Percentiles rank a stretch among this genome's conserved stretches.
Evolutionary conservation across 306 rosid genomes (phyloP).

Genomic region (Fagus crenata): DNA sequence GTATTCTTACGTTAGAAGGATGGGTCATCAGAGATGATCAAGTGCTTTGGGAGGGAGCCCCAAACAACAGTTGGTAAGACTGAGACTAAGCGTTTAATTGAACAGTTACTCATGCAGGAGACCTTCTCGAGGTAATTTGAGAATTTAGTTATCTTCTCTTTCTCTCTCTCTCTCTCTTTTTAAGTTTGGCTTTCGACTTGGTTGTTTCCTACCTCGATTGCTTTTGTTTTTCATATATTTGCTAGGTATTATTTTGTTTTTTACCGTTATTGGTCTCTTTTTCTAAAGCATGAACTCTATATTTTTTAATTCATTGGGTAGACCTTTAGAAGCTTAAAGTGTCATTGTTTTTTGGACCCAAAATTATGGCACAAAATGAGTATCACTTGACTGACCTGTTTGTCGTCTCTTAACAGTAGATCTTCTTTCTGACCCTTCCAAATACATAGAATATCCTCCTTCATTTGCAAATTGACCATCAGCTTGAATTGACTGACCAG

Average conservation of each 20-base stretch:
- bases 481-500: neutral
- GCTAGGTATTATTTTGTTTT: neutral
- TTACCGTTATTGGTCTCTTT: neutral
- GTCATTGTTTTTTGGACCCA: neutral
- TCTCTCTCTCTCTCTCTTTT: neutral
- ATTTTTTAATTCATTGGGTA: neutral
- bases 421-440: neutral
- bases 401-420: neutral
- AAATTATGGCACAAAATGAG: neutral
- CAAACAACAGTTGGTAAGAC: constrained; percentile 39
- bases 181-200: constrained; percentile 16
- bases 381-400: neutral
- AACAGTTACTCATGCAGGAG: constrained; percentile 69
- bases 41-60: constrained; percentile 39
- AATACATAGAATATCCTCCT: neutral
- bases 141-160: neutral
- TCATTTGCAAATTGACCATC: neutral
- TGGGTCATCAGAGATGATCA: constrained; percentile 37
- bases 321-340: neutral
- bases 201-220: neutral
- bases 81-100: constrained; percentile 57
- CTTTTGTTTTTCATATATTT: neutral
- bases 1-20: constrained; percentile 38
- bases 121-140: constrained; percentile 74
- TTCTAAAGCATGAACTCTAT: neutral